Evolutionary conservation across 768 basidiomycete species (phyloP).

Genomic region (Mycena sanguinolenta): DNA sequence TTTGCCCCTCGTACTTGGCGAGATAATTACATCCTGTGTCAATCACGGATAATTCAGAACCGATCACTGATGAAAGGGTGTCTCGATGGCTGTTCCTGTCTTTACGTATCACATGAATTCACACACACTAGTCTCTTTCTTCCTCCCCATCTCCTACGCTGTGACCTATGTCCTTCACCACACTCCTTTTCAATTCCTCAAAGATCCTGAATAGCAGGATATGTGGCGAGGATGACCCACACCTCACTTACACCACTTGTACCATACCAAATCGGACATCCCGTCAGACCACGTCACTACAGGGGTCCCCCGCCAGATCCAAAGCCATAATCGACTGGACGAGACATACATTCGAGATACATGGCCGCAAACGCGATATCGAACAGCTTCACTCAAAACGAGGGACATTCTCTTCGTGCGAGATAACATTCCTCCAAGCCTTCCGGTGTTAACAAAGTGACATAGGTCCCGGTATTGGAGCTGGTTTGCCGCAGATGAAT

Average conservation of each 20-base stretch:
- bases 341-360: slow-evolving; percentile 18
- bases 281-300: slow-evolving; percentile 20
- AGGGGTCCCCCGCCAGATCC: not conserved
- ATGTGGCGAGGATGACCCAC: not conserved
- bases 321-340: slow-evolving; percentile 27
- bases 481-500: slow-evolving; percentile 33
- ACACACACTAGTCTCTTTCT: not conserved
- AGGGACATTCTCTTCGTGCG: slow-evolving; percentile 29
- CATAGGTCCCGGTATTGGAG: slow-evolving; percentile 31
- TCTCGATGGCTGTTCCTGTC: not conserved
- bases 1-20: too few relatives aligned
- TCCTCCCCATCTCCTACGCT: not conserved
- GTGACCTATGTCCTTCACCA: slow-evolving; percentile 12
- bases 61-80: too few relatives aligned
- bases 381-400: slow-evolving; percentile 12
- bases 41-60: too few relatives aligned
- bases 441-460: not conserved
- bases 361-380: slow-evolving; percentile 5
- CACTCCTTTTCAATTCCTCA: slow-evolving; percentile 25
- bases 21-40: too few relatives aligned
- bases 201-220: slow-evolving; percentile 21
- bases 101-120: not conserved
- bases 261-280: slow-evolving; percentile 10
- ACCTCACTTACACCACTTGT: slow-evolving; percentile 9
- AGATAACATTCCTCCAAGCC: not conserved